Base-by-base conservation (phyloP, 352 stramenopile genomes). In the Hyaloperonospora brassicae region DNA sequence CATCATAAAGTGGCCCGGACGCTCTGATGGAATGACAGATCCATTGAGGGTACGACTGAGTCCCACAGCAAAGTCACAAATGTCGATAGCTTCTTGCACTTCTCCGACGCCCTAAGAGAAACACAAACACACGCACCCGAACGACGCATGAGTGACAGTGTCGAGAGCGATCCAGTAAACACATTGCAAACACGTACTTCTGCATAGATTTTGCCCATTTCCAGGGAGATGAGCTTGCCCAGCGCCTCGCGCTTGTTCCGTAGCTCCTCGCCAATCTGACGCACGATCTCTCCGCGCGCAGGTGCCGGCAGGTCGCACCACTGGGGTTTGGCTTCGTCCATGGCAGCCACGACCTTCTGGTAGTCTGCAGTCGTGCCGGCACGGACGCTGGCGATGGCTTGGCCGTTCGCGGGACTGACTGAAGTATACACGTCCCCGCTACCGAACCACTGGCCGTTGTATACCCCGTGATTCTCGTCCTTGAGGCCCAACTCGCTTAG, bases 151-250 rank as follows among this genome's bases (percentile, higher is more conserved):
- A 47, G 27, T 23, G 12, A 49, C 30, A 43, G 21, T 12, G 8
- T 34, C 27, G 27, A 34, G 4, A 4, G 0, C 27, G 3, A 24
- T 23, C 13, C 21, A 38, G 24, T 5, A 22, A 49, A 36, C 43
- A 49, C 2, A 23, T 23, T 11, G 13, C 21, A 52, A 17, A 22
- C 0, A 48, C 56, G 3, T 47, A 87, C 77, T 69, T 93, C 90
- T 36, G 89, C 76, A 54, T 93, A 85, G 64, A 97, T 97, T 68
- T 97, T 97, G 62, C 89, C 89, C 89, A 97, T 97, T 68, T 97
- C 90, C 3, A 96, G 71, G 42, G 87, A 70, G 36, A 97, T 90
- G 36, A 97, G 70, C 53, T 91, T 86, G 51, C 88, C 89, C 2
- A 97, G 71, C 25, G 83, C 72, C n/a, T 95, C 77, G 47, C 89